Conservation (phyloP, 208 protist genomes). For the Trichomonas vaginalis region DNA sequence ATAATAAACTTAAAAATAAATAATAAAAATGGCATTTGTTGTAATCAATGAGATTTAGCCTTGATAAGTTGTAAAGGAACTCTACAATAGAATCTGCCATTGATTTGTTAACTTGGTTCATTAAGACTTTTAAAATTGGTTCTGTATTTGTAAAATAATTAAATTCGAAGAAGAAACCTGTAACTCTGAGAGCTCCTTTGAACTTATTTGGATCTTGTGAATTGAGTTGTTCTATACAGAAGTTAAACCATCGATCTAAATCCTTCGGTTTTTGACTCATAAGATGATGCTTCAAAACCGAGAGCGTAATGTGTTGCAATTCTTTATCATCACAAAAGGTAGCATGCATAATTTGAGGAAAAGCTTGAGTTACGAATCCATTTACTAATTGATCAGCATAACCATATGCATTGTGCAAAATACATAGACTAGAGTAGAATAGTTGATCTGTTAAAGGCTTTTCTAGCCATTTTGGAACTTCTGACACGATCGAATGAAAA, state of each 20-base stretch:
- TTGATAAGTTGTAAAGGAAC: neutral
- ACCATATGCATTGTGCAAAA: neutral
- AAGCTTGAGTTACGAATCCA: neutral
- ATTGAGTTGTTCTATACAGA: neutral
- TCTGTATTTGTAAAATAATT: neutral
- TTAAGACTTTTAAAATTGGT: neutral
- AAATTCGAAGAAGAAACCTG: neutral
- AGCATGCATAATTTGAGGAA: neutral
- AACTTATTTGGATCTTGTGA: neutral
- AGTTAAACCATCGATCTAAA: neutral
- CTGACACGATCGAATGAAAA: neutral
- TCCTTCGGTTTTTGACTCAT: neutral
- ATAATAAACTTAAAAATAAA: neutral
- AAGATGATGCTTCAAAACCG: neutral
- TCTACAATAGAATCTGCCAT: neutral
- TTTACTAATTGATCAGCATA: neutral
- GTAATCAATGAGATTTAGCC: neutral
- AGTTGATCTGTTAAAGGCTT: neutral
- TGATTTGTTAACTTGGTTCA: neutral
- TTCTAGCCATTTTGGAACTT: neutral
- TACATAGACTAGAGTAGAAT: neutral
- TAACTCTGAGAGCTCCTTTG: neutral
- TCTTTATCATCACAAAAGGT: neutral
- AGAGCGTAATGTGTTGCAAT: neutral
- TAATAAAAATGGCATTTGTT: neutral